Base-by-base conservation (phyloP, 306 rosid species). In the Sophora flavescens region DNA sequence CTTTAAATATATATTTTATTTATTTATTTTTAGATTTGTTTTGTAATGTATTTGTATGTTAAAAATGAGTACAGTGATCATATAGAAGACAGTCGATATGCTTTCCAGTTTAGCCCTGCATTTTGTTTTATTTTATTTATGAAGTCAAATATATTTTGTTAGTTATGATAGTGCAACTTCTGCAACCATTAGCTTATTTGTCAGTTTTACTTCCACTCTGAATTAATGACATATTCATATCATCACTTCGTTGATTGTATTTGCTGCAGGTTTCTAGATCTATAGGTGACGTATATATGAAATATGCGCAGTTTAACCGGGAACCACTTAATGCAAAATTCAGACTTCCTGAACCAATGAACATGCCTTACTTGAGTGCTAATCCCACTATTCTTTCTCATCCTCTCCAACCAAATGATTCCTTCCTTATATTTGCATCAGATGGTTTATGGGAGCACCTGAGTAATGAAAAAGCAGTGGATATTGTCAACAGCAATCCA, bases 401-500 rank as follows among this genome's bases (percentile, higher is more conserved):
- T 72, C 71, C 79, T 57, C 89, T 92, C 52, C 95, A 92, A 41
- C 91, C 90, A 86, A 82, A 81, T 65, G 97, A 92, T 86, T 89
- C 93, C 70, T 92, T 92, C 85, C 96, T 92, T 81, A 92, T 92
- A 79, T 90, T 90, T 88, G 97, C 97, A 47, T 92, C 97, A 52
- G 97, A 92, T 85, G 97, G 97, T 61, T 83, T 92, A 72, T 92
- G 97, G 97, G 97, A 92, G 82, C 97, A 92, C 78, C 79, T 92
- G 80, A 92, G 86, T 80, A 92, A 90, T 82, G 97, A 92, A 66
- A 82, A 87, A 70, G 97, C 97, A 42, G 97, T 89, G 73, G 97
- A 92, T 45, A 92, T 92, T 77, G 97, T 92, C 69, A 89, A 84
- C 63, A 88, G 81, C 73, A 84, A 88, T 88, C 97, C 97, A 41